Base-by-base conservation (phyloP, 805 yeast genomes). In the Ogataea populi-albae region DNA sequence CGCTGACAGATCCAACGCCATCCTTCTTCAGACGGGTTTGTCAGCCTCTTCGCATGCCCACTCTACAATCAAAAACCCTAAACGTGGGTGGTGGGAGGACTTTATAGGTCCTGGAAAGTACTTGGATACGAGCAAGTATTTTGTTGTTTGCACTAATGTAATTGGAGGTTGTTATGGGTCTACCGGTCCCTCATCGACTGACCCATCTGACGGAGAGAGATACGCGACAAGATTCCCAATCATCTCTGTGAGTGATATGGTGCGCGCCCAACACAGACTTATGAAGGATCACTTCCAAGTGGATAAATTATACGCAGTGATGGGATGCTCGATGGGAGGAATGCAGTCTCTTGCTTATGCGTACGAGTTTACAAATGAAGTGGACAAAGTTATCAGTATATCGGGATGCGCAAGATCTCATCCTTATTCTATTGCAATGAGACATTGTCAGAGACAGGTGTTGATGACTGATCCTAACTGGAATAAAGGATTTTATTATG, bases 321-420 rank as follows among this genome's bases (percentile, higher is more conserved):
- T 89, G 6, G 97, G 97, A 5, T 81, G 95, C 3, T 86, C 95
- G 0, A 86, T 89, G 94, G 97, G 97, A n/a, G 97, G 96, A n/a
- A 87, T 89, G 96, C 96, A 88, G 64, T 80, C 91, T 6, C 69
- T 89, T 37, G 95, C 96, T 0, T 86, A 79, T 59, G 95, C 87
- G 1, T 73, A 77, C 55, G 95, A 84, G 53, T 89, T 84, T 51
- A 84, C 94, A 1, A 80, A 81, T 31, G 74, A 70, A 37, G 96
- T 88, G 3, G 73, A 71, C 5, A 79, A 81, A 35, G 71, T 89
- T 2, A 75, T 87, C 1, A 74, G 86, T n/a, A 85, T 89, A 19
- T 81, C 91, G 27, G 96, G 95, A 3, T 88, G 96, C 65, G 95
- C 95, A 2, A 73, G 94, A 53, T 86, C 96, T 1, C 96, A 89